These are phyloP conservation scores for Conidiobolus incongruus DNA, from an alignment of 371 early-diverging fungal genomes.

Conservation along the genomic window DNA sequence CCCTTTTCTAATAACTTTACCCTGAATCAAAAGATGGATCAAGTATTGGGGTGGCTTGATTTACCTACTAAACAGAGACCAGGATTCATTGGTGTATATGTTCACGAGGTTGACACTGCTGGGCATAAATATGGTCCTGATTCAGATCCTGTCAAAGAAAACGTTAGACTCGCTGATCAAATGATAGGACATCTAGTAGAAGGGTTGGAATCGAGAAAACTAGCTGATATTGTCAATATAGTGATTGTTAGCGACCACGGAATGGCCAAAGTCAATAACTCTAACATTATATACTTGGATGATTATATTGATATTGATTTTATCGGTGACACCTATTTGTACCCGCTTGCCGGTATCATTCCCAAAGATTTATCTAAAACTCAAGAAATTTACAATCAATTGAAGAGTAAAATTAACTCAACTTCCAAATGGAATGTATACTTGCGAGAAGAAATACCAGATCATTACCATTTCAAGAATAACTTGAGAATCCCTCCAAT, in stretches of 20 bases:
- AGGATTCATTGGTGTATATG: conserved; percentile 47
- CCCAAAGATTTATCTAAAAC: conserved; percentile 12
- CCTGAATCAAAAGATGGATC: conserved; percentile 29
- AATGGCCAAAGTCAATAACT: conserved; percentile 34
- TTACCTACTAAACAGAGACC: conserved; percentile 41
- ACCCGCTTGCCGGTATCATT: conserved; percentile 20
- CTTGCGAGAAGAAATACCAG: conserved; percentile 36
- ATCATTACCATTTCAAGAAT: conserved; percentile 26
- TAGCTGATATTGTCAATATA: conserved; percentile 41
- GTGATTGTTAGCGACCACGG: conserved; percentile 86
- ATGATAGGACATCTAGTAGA: conserved; percentile 31
- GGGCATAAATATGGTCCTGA: conserved; percentile 68
- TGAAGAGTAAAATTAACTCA: conserved; percentile 14
- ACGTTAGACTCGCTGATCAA: conserved; percentile 34
- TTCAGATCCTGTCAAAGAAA: conserved; percentile 17
- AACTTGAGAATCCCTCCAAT: conserved; percentile 48
- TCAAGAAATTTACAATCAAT: conserved; percentile 10
- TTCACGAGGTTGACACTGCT: conserved; percentile 56
- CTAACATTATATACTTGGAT: conserved; percentile 51
- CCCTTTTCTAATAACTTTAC: conserved; percentile 21
- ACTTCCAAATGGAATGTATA: conserved; percentile 31
- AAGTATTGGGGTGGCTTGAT: conserved; percentile 53
- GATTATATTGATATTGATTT: conserved; percentile 27
- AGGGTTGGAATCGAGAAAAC: conserved; percentile 24
- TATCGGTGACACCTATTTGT: conserved; percentile 14